Evolutionary conservation across 164 flowering plant genomes (phyloP).

Genomic region (Nymphaea thermarum): DNA sequence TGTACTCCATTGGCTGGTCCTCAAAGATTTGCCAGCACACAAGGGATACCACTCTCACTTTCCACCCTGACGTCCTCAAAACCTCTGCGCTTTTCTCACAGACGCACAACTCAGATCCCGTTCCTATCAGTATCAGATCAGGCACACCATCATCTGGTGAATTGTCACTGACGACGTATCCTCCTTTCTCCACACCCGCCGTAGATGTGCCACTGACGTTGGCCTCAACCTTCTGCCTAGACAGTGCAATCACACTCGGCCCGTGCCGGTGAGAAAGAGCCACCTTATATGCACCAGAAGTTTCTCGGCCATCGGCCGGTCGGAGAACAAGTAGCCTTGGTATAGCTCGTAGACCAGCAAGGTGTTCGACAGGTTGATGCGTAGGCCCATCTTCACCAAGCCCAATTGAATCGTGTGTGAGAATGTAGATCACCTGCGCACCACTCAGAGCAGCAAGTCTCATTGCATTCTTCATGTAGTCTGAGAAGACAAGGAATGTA

Average conservation of each 20-base stretch:
- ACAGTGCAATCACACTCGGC: constrained; percentile 32
- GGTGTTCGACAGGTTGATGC: constrained; percentile 63
- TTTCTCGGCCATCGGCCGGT: constrained; percentile 59
- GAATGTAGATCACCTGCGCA: constrained; percentile 46
- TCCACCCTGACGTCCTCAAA: constrained; percentile 77
- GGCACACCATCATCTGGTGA: constrained; percentile 75
- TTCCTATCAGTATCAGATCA: constrained; percentile 75
- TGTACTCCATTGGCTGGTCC: constrained; percentile 74
- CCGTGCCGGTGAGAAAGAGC: constrained; percentile 26
- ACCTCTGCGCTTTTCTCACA: constrained; percentile 70
- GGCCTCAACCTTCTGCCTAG: background rate
- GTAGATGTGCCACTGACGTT: constrained; percentile 69
- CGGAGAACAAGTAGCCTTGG: constrained; percentile 43
- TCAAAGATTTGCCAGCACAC: constrained; percentile 88
- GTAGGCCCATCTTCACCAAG: constrained; percentile 74
- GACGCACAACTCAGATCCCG: constrained; percentile 87
- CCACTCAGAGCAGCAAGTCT: constrained; percentile 42
- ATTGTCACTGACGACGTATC: constrained; percentile 72
- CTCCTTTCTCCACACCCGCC: constrained; percentile 88
- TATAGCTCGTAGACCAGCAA: constrained; percentile 43
- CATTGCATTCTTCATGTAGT: constrained; percentile 48
- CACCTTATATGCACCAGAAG: constrained; percentile 52
- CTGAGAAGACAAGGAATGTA: constrained; percentile 50
- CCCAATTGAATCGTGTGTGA: constrained; percentile 72
- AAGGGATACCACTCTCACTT: constrained; percentile 77